Evolutionary conservation across 169 alveolate species (phyloP).

Genomic region (Plasmodium sp.): DNA sequence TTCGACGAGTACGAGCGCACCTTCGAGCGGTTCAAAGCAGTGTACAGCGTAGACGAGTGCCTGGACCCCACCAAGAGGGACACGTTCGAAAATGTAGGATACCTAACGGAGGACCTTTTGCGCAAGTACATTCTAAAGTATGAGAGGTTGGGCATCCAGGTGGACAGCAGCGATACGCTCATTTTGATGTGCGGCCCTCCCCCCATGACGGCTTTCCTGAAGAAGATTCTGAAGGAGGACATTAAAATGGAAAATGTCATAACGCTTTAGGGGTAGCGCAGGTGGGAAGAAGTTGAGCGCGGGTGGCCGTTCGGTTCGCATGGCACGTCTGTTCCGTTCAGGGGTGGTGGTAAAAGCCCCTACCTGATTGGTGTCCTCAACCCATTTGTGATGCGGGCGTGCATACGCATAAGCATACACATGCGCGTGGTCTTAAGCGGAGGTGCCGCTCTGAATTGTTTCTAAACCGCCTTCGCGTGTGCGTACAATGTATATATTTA

Average conservation of each 20-base stretch:
- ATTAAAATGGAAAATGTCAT: constrained; percentile 52
- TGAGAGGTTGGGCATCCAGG: constrained; percentile 1
- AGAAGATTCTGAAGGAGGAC: constrained; percentile 22
- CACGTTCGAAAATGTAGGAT: constrained; percentile 45
- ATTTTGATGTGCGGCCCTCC: constrained; percentile 73
- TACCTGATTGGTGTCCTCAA: background rate
- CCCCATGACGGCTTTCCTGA: constrained; percentile 45
- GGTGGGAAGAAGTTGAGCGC: background rate
- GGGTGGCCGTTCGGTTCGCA: background rate
- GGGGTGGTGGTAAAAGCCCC: background rate
- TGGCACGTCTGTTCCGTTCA: background rate
- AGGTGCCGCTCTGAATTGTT: background rate
- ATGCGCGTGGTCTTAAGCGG: background rate
- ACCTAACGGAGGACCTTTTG: constrained; percentile 17
- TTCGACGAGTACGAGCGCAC: constrained; percentile 39
- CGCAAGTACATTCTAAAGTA: constrained; percentile 50
- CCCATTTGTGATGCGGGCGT: background rate
- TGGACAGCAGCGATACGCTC: constrained; percentile 19
- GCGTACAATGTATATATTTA: background rate
- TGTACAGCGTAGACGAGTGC: constrained; percentile 70
- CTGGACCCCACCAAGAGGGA: background rate
- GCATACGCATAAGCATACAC: background rate
- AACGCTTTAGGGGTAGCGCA: background rate
- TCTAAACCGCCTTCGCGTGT: background rate
- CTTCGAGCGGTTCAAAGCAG: constrained; percentile 35